Base-by-base conservation (phyloP, 495 filamentous ascomycete genomes). In the Melanomma pulvis-pyrius region DNA sequence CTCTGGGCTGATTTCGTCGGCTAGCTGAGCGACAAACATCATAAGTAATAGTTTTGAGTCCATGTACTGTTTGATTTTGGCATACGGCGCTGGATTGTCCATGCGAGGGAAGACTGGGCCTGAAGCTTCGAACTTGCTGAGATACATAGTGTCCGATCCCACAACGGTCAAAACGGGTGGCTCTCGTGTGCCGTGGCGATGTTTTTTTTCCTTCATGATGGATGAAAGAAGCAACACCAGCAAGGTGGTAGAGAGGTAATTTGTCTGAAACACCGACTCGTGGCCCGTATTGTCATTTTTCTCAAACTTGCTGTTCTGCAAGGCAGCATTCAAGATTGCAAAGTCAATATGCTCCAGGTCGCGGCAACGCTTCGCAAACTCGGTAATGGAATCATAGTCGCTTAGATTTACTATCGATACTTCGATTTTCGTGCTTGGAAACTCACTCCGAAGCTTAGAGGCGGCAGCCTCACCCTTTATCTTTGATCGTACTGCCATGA, bases 401-500 rank as follows among this genome's bases (percentile, higher is more conserved):
- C 65, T 74, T 78, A 86, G 80, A 53, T 87, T 83, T 0, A 87
- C 76, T 53, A 78, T 74, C 82, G 81, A 84, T 11, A 84, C 78
- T 60, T 82, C 74, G 12, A 83, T 61, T 73, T 79, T 2, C 58
- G 70, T 1, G 52, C 6, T 47, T 78, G 49, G 12, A 73, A 73
- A 24, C 79, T 83, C 36, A 62, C 68, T 36, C 68, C 71, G 82
- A 41, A 86, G 78, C 36, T 79, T 74, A 0, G 63, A 41, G 60
- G 81, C 80, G 13, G 77, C 74, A 15, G 68, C 69, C 30, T 82
- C 65, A 22, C 83, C 84, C 19, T 81, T 79, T 30, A 80, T 74
- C 0, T 78, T 13, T 52, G 30, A 68, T 1, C 75, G 69, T 21
- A 69, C 66, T 0, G 49, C 75, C 19, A 77, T 36, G 50, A 76